Conservation (phyloP, 2,329 filamentous ascomycete species). For the Trichoderma afroharzianum region DNA sequence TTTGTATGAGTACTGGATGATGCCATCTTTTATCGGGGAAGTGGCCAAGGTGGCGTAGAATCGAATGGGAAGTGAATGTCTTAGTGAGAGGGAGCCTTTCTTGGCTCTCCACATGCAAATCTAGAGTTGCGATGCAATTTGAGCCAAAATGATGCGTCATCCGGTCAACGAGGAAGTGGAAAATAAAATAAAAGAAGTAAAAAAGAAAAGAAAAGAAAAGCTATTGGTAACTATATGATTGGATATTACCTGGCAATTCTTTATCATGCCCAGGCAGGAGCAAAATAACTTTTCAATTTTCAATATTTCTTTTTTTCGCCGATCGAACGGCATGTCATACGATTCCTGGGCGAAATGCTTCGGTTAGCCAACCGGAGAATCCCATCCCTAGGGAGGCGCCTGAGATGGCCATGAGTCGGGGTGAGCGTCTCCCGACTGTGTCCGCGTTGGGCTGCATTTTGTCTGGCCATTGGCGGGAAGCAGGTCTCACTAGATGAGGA, state of each 20-base stretch:
- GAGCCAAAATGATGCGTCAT: neutral
- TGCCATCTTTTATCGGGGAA: neutral
- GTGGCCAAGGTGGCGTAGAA: neutral
- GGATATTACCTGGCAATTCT: neutral
- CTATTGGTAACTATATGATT: neutral
- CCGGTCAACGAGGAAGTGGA: neutral
- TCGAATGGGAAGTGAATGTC: neutral
- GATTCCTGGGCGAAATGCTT: neutral
- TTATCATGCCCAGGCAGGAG: neutral
- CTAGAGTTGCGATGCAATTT: neutral
- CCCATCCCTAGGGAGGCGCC: neutral
- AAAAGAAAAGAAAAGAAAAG: neutral
- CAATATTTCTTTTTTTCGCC: neutral
- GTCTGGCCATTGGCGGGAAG: neutral
- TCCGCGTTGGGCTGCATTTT: neutral
- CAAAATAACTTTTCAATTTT: neutral
- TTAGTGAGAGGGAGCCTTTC: neutral
- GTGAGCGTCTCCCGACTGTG: neutral
- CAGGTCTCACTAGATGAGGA: conserved; percentile 1
- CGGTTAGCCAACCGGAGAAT: neutral
- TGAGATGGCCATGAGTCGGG: neutral
- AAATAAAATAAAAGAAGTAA: neutral
- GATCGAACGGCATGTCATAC: conserved; percentile 10
- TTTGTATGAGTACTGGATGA: neutral
- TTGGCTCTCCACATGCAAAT: neutral